Conservation (phyloP, 352 stramenopile species). For the Thalassiosira sp. region DNA sequence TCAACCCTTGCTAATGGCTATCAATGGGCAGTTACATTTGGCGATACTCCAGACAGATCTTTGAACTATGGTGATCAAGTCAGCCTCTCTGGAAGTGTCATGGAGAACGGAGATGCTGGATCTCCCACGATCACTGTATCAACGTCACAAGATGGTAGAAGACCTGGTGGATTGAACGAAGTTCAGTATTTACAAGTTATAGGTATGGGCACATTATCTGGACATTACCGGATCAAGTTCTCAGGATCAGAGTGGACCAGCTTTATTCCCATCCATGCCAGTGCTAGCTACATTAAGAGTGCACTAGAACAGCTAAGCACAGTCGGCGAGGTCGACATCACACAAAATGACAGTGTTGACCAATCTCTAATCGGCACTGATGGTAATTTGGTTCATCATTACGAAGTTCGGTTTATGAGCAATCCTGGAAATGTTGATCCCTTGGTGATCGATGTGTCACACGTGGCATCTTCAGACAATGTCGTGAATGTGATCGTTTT, state of each 20-base stretch:
- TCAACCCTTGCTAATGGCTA: slow-evolving; percentile 83
- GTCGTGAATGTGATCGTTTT: slow-evolving; percentile 54
- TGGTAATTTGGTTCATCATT: slow-evolving; percentile 84
- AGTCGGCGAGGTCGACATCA: slow-evolving; percentile 64
- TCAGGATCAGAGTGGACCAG: slow-evolving; percentile 74
- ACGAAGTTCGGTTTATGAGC: slow-evolving; percentile 88
- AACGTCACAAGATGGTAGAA: slow-evolving; percentile 53
- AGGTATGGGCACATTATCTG: slow-evolving; percentile 48
- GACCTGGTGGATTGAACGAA: slow-evolving; percentile 48
- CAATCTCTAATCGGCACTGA: slow-evolving; percentile 83
- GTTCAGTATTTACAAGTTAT: slow-evolving; percentile 64
- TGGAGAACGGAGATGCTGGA: slow-evolving; percentile 56
- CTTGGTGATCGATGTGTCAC: slow-evolving; percentile 53
- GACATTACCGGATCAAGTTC: slow-evolving; percentile 64
- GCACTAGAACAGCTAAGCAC: slow-evolving; percentile 88
- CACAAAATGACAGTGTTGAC: slow-evolving; percentile 63
- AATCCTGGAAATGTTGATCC: slow-evolving; percentile 88
- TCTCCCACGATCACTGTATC: slow-evolving; percentile 53
- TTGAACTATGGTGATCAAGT: slow-evolving; percentile 70
- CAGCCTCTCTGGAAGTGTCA: slow-evolving; percentile 45
- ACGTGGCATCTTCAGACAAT: slow-evolving; percentile 42
- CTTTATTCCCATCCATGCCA: slow-evolving; percentile 84
- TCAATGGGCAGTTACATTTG: slow-evolving; percentile 86
- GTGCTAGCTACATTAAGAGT: slow-evolving; percentile 86
- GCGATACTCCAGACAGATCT: slow-evolving; percentile 49